A percentile compares a stretch with the other conserved stretches of the same genome.
These are phyloP conservation scores for Guadua angustifolia DNA, from an alignment of 176 grass and related monocot genomes.

Conservation along the genomic window DNA sequence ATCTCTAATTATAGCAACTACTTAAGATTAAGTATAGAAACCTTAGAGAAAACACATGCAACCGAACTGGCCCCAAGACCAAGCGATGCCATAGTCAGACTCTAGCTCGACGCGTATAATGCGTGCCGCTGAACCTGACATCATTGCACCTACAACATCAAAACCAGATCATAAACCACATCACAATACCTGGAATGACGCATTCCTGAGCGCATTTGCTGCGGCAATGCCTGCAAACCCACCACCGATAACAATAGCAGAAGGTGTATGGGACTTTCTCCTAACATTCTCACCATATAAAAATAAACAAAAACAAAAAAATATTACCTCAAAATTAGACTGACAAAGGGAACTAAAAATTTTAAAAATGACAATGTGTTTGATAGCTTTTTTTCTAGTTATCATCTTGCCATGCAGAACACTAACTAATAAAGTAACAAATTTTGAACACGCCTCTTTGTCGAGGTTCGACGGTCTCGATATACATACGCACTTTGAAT, in stretches of 20 bases:
- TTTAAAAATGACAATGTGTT: slow-evolving; percentile 1
- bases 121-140: no score
- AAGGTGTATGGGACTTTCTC: slow-evolving; percentile 64
- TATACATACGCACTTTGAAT: no score
- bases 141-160: neutral
- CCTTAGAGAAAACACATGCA: no score
- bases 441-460: neutral
- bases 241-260: slow-evolving; percentile 93
- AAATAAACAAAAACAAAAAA: slow-evolving; percentile 37
- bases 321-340: neutral
- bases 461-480: no score
- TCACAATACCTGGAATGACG: slow-evolving; percentile 74
- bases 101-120: no score
- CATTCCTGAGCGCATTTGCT: slow-evolving; percentile 85
- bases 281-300: slow-evolving; percentile 57
- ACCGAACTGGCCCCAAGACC: no score
- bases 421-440: neutral
- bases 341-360: neutral
- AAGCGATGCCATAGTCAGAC: no score
- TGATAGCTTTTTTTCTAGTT: neutral
- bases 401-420: neutral
- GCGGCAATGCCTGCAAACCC: slow-evolving; percentile 97
- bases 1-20: no score
- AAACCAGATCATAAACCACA: slow-evolving; percentile 19
- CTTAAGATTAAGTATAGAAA: no score